phyloP scores from a whole-genome alignment of 2,329 filamentous ascomycete species.

The Penicillium sp. region DNA sequence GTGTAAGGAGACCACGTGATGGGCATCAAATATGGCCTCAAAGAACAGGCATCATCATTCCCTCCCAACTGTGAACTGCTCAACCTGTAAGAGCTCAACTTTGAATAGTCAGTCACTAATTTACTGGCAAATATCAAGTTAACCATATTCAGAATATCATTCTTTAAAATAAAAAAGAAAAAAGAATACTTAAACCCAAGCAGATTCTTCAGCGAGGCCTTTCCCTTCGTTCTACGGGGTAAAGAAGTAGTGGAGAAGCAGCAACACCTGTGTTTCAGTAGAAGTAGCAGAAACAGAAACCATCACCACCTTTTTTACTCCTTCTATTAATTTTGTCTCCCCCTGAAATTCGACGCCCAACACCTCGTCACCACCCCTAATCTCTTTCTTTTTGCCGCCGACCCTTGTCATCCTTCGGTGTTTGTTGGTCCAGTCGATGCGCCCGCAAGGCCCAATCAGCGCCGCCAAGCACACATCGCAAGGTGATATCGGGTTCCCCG shows the following conservation, averaged over 20 bases:
- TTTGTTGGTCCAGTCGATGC: conserved; percentile 33
- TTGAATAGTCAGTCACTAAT: neutral
- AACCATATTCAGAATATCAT: neutral
- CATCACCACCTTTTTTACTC: neutral
- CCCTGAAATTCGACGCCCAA: conserved; percentile 13
- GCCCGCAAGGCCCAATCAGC: conserved; percentile 37
- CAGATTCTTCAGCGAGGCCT: neutral
- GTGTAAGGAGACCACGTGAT: neutral
- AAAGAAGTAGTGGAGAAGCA: conserved; percentile 29
- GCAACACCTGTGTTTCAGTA: conserved; percentile 31
- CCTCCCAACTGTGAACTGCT: neutral
- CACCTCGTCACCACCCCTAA: neutral
- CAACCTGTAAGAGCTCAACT: neutral
- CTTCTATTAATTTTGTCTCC: conserved; percentile 1
- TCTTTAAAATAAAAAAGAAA: neutral
- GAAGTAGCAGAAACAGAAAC: conserved; percentile 7
- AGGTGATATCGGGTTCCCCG: conserved; percentile 39
- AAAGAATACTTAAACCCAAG: neutral
- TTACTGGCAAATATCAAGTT: neutral
- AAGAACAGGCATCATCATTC: neutral
- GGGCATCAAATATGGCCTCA: neutral
- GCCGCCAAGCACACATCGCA: conserved; percentile 34
- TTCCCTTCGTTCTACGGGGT: conserved; percentile 18
- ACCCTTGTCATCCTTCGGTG: conserved; percentile 21
- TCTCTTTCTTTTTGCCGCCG: conserved; percentile 26